These are phyloP conservation scores for Corniculantispora saksenae DNA, from an alignment of 2,329 filamentous ascomycete genomes.

Conservation along the genomic window DNA sequence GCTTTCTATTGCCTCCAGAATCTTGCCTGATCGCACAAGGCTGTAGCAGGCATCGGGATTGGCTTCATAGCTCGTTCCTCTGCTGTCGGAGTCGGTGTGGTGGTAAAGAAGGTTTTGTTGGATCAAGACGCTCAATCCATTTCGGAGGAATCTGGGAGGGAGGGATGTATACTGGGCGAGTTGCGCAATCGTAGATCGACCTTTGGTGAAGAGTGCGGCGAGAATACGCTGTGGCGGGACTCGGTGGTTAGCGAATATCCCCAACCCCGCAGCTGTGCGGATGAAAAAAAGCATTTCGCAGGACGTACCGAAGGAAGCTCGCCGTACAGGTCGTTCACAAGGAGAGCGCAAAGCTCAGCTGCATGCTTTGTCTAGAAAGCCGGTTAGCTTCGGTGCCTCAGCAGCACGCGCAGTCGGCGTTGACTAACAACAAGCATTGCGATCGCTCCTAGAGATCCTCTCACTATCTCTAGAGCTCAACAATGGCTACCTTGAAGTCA, in stretches of 20 bases:
- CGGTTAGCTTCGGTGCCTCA: conserved; percentile 22
- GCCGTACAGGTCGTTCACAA: conserved; percentile 87
- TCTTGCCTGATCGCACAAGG: conserved; percentile 77
- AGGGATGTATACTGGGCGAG: conserved; percentile 74
- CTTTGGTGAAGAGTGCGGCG: conserved; percentile 72
- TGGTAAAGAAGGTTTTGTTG: conserved; percentile 87
- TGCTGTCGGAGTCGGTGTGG: conserved; percentile 62
- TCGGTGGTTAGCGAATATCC: neutral
- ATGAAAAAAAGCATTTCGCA: too few species aligned
- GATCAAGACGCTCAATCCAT: conserved; percentile 80
- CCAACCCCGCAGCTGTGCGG: neutral
- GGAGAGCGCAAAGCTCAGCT: conserved; percentile 84
- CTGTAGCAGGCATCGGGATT: conserved; percentile 80
- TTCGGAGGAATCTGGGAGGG: conserved; percentile 71
- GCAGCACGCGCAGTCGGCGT: neutral
- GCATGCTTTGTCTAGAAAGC: conserved; percentile 64
- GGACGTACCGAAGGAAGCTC: conserved; percentile 82
- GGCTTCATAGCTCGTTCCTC: conserved; percentile 77
- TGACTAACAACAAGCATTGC: conserved; percentile 56
- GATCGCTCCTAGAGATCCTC: conserved; percentile 73
- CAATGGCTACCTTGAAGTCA: conserved; percentile 68
- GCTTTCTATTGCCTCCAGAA: conserved; percentile 72
- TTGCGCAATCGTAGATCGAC: conserved; percentile 70
- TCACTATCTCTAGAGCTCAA: conserved; percentile 76
- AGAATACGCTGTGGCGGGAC: conserved; percentile 72